A percentile compares a stretch with the other conserved stretches of the same genome.
These are phyloP conservation scores for Penicillium sp. DNA, from an alignment of 2,329 filamentous ascomycete species.

Conservation along the genomic window DNA sequence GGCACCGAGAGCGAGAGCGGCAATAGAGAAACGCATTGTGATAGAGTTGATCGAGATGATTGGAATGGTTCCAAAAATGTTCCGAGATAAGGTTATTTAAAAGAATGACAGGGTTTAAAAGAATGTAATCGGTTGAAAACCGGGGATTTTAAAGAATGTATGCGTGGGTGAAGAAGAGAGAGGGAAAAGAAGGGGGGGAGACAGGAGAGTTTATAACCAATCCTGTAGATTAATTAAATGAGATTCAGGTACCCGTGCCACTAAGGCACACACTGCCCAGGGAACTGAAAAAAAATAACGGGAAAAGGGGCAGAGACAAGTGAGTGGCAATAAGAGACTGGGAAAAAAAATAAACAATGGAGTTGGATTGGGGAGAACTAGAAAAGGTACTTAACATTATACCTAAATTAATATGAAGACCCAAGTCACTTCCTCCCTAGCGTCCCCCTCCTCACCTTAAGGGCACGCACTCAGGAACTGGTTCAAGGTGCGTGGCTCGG, in stretches of 20 bases:
- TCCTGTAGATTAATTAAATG: conserved; percentile 14
- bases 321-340: conserved; percentile 1
- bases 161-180: conserved; percentile 16
- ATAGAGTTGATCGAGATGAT: conserved; percentile 12
- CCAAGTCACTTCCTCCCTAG: neutral
- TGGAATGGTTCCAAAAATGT: conserved; percentile 14
- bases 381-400: neutral
- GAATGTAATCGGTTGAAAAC: conserved; percentile 28
- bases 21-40: conserved; percentile 54
- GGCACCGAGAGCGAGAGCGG: conserved; percentile 42
- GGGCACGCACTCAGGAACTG: conserved; percentile 2
- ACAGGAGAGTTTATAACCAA: conserved; percentile 14
- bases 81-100: conserved; percentile 6
- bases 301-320: conserved; percentile 7
- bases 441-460: neutral
- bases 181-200: neutral
- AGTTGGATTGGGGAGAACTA: neutral
- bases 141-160: conserved; percentile 21
- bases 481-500: neutral
- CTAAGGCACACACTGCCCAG: conserved; percentile 6
- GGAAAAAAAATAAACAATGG: neutral
- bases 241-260: conserved; percentile 27
- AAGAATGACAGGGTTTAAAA: conserved; percentile 18
- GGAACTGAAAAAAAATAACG: neutral
- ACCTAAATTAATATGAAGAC: neutral